phyloP scores from a whole-genome alignment of 1,139 yeast genomes.

The Scheffersomyces parashehatae region DNA sequence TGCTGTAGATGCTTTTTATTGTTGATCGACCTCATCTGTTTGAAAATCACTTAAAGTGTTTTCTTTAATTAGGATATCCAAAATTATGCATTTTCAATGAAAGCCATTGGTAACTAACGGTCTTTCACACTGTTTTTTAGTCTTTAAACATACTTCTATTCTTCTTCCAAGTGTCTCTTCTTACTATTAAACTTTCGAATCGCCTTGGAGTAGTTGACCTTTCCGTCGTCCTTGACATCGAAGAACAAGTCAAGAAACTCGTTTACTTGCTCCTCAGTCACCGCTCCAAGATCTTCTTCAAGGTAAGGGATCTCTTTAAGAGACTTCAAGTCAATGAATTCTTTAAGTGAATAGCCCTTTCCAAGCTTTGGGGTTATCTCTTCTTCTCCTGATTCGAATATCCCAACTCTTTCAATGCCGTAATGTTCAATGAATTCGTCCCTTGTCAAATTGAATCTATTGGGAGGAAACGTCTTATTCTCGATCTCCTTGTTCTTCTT shows the following conservation, averaged over 20 bases:
- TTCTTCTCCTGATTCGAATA: slow-evolving; percentile 5
- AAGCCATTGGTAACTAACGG: too few relatives aligned
- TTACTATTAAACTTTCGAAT: slow-evolving; percentile 22
- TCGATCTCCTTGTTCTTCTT: slow-evolving; percentile 79
- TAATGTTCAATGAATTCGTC: slow-evolving; percentile 49
- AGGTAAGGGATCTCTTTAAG: slow-evolving; percentile 24
- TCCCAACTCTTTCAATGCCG: slow-evolving; percentile 40
- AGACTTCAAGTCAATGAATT: slow-evolving; percentile 18
- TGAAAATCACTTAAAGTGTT: too few relatives aligned
- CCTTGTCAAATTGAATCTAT: slow-evolving; percentile 34
- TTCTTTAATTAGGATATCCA: too few relatives aligned
- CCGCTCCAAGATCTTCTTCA: slow-evolving; percentile 15
- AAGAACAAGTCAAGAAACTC: slow-evolving; percentile 33
- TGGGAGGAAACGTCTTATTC: slow-evolving; percentile 59
- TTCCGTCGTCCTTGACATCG: slow-evolving; percentile 24
- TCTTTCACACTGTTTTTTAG: too few relatives aligned
- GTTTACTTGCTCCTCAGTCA: slow-evolving; percentile 21
- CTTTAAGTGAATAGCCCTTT: slow-evolving; percentile 26
- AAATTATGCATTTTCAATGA: too few relatives aligned
- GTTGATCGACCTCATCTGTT: too few relatives aligned
- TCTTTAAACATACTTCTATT: not conserved
- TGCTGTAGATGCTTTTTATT: too few relatives aligned
- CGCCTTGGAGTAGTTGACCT: slow-evolving; percentile 24
- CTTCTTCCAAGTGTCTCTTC: slow-evolving; percentile 13
- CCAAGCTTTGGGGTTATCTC: slow-evolving; percentile 35